phyloP scores from a whole-genome alignment of 768 basidiomycete species.

The Lactifluus hygrophoroides region DNA sequence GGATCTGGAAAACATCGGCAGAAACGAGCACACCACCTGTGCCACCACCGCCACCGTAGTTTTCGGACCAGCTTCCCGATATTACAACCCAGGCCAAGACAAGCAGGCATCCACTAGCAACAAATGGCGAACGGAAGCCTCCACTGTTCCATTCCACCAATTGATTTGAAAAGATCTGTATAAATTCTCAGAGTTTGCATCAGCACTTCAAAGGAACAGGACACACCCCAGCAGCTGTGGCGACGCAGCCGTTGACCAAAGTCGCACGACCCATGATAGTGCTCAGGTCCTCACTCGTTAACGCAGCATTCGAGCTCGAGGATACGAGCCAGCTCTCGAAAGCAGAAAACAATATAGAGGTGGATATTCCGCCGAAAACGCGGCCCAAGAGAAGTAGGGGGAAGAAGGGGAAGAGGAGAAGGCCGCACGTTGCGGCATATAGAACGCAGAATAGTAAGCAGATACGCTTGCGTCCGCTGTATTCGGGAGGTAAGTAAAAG shows the following conservation, averaged over 20 bases:
- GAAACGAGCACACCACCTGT: conserved; percentile 21
- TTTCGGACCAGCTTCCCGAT: conserved; percentile 53
- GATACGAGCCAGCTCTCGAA: conserved; percentile 77
- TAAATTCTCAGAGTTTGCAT: neutral
- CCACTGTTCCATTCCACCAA: conserved; percentile 40
- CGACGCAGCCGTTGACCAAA: conserved; percentile 64
- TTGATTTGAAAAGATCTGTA: conserved; percentile 34
- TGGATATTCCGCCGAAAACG: conserved; percentile 60
- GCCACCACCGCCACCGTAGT: conserved; percentile 44
- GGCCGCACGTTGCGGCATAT: conserved; percentile 51
- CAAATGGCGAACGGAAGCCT: conserved; percentile 55
- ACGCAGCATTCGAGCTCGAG: conserved; percentile 40
- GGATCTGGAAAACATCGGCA: conserved; percentile 42
- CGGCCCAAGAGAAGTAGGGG: conserved; percentile 58
- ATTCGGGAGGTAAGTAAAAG: neutral
- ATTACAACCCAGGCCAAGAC: conserved; percentile 50
- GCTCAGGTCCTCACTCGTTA: conserved; percentile 52
- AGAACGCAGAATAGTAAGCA: conserved; percentile 67
- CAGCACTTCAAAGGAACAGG: conserved; percentile 16
- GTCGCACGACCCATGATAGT: conserved; percentile 67
- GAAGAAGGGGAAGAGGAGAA: conserved; percentile 47
- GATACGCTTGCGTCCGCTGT: conserved; percentile 56
- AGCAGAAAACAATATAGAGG: conserved; percentile 65
- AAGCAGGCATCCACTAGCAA: conserved; percentile 52
- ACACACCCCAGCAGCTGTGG: conserved; percentile 54